phyloP scores from a whole-genome alignment of 2,329 filamentous ascomycete genomes.

The Fusarium coffeatum region DNA sequence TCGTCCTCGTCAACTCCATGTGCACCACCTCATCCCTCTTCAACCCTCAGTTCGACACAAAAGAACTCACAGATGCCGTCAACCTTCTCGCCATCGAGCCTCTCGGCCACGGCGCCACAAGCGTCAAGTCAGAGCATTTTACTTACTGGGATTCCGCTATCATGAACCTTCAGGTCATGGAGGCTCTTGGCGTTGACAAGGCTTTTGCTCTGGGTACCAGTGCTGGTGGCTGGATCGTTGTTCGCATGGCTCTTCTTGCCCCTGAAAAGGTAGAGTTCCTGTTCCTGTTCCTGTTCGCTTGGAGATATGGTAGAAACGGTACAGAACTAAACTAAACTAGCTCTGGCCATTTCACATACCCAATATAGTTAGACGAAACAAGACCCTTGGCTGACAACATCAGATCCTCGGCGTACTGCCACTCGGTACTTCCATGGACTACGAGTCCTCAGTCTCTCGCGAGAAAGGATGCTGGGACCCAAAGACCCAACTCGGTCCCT shows the following conservation, averaged over 20 bases:
- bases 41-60: conserved; percentile 56
- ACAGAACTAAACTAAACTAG: neutral
- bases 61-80: conserved; percentile 53
- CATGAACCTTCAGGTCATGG: conserved; percentile 67
- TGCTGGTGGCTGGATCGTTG: conserved; percentile 64
- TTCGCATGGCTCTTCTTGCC: conserved; percentile 63
- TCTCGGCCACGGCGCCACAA: conserved; percentile 63
- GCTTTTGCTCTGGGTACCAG: conserved; percentile 64
- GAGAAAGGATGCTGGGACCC: conserved; percentile 63
- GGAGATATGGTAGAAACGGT: neutral
- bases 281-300: neutral
- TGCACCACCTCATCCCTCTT: conserved; percentile 62
- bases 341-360: conserved; percentile 1
- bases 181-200: conserved; percentile 59
- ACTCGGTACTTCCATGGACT: conserved; percentile 65
- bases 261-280: conserved; percentile 55
- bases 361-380: neutral
- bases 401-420: conserved; percentile 61
- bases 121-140: conserved; percentile 58
- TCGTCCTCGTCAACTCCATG: conserved; percentile 65
- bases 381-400: conserved; percentile 15
- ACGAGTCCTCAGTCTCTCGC: conserved; percentile 60
- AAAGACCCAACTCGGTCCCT: conserved; percentile 54
- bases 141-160: conserved; percentile 67
- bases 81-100: conserved; percentile 66